phyloP scores from a whole-genome alignment of 2,329 filamentous ascomycete genomes.

The Curvularia sp. region DNA sequence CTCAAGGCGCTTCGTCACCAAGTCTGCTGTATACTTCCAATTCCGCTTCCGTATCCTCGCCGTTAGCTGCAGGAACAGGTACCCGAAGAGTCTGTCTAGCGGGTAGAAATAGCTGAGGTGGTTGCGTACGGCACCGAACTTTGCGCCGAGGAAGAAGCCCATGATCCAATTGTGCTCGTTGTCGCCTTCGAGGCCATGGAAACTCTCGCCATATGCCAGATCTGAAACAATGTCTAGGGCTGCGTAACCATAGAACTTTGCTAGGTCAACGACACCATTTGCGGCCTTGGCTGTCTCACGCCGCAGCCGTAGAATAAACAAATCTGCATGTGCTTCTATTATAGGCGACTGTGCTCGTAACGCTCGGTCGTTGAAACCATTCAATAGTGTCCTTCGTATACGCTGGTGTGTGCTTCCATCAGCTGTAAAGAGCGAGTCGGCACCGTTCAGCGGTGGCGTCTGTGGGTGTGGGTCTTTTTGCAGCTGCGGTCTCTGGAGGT shows the following conservation, averaged over 20 bases:
- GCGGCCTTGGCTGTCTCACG: constrained; percentile 2
- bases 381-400: constrained; percentile 8
- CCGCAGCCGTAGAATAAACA: constrained; percentile 7
- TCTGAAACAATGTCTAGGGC: constrained; percentile 8
- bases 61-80: constrained; percentile 3
- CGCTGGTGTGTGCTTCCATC: constrained; percentile 8
- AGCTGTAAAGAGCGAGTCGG: constrained; percentile 10
- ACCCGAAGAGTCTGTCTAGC: constrained; percentile 7
- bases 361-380: constrained; percentile 8
- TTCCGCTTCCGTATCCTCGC: constrained; percentile 1
- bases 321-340: constrained; percentile 1
- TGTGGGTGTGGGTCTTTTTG: constrained; percentile 8
- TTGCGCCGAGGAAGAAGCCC: constrained; percentile 8
- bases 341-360: constrained; percentile 6
- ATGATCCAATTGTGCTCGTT: constrained; percentile 10
- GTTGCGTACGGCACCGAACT: constrained; percentile 9
- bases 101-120: constrained; percentile 11
- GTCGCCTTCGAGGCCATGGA: constrained; percentile 8
- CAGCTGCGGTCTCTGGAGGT: constrained; percentile 8
- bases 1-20: constrained; percentile 8
- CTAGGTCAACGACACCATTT: not conserved
- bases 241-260: constrained; percentile 10
- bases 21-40: constrained; percentile 7
- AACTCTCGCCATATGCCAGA: constrained; percentile 7
- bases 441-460: constrained; percentile 6